Percentiles rank a stretch among this genome's conserved stretches.
These are phyloP conservation scores for Phytopythium boreale DNA, from an alignment of 352 stramenopile genomes.

Conservation along the genomic window DNA sequence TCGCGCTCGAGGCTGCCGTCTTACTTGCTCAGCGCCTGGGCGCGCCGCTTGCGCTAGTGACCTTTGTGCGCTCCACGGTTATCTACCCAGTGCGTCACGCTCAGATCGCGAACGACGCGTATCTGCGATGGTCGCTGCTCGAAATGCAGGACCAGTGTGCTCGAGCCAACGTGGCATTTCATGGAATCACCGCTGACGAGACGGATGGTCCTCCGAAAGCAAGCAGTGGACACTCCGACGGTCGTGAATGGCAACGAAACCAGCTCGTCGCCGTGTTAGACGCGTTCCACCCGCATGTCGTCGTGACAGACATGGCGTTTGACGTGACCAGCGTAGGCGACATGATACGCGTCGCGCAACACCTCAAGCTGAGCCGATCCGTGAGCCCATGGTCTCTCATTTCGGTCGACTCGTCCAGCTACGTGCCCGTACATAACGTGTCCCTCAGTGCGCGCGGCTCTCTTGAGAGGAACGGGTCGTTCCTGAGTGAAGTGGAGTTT, in stretches of 20 bases:
- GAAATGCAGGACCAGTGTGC: conserved; percentile 48
- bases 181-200: conserved; percentile 33
- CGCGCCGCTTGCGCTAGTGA: conserved; percentile 45
- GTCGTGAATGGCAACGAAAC: conserved; percentile 15
- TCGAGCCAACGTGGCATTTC: conserved; percentile 37
- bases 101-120: conserved; percentile 49
- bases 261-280: conserved; percentile 37
- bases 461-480: conserved; percentile 26
- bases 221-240: not conserved
- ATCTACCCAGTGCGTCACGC: conserved; percentile 58
- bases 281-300: conserved; percentile 30
- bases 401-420: conserved; percentile 56
- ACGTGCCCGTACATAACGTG: conserved; percentile 39
- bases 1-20: conserved; percentile 47
- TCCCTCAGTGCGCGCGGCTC: conserved; percentile 34
- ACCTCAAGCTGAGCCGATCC: conserved; percentile 27
- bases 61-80: conserved; percentile 40
- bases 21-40: conserved; percentile 36
- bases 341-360: conserved; percentile 27
- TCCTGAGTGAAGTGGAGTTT: conserved; percentile 41
- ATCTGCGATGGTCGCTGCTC: conserved; percentile 43
- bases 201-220: not conserved
- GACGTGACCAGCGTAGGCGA: conserved; percentile 29
- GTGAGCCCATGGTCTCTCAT: conserved; percentile 50
- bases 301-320: conserved; percentile 42